phyloP scores from a whole-genome alignment of 2,329 filamentous ascomycete species.

The Reticulascus tulasneorum region DNA sequence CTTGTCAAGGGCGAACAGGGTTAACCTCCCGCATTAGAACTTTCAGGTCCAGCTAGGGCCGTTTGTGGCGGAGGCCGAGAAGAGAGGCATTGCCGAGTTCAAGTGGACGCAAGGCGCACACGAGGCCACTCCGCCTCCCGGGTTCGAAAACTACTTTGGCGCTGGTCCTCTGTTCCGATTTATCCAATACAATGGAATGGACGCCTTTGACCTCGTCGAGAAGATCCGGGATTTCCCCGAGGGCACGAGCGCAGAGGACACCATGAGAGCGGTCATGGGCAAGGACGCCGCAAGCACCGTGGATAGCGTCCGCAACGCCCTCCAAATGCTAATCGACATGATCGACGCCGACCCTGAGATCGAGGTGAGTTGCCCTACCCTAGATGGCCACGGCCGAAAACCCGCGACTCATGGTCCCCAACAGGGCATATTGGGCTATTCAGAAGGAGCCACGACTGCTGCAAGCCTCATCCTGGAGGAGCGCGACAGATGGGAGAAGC shows the following conservation, averaged over 20 bases:
- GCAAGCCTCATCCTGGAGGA: not conserved
- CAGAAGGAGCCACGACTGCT: constrained; percentile 6
- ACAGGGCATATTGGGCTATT: constrained; percentile 8
- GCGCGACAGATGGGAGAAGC: constrained; percentile 15
- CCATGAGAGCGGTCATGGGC: constrained; percentile 4
- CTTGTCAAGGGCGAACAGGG: not conserved
- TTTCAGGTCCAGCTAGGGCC: constrained; percentile 10
- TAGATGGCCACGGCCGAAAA: not conserved
- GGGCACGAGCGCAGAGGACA: constrained; percentile 9
- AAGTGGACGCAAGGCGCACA: constrained; percentile 12
- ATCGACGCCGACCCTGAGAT: constrained; percentile 13
- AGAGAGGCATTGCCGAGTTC: constrained; percentile 3
- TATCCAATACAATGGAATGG: constrained; percentile 13
- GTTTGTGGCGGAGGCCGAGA: constrained; percentile 6
- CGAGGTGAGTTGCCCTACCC: constrained; percentile 4
- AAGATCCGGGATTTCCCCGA: constrained; percentile 5
- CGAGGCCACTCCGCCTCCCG: constrained; percentile 8
- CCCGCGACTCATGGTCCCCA: not conserved
- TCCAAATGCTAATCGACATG: constrained; percentile 3
- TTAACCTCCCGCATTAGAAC: constrained; percentile 7
- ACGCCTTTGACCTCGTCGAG: not conserved
- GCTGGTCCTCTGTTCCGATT: constrained; percentile 13
- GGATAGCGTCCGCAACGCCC: not conserved
- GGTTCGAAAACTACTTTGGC: constrained; percentile 17
- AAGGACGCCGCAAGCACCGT: not conserved